These are phyloP conservation scores for Rhytidhysteron rufulum DNA, from an alignment of 2,329 filamentous ascomycete species.

Conservation along the genomic window DNA sequence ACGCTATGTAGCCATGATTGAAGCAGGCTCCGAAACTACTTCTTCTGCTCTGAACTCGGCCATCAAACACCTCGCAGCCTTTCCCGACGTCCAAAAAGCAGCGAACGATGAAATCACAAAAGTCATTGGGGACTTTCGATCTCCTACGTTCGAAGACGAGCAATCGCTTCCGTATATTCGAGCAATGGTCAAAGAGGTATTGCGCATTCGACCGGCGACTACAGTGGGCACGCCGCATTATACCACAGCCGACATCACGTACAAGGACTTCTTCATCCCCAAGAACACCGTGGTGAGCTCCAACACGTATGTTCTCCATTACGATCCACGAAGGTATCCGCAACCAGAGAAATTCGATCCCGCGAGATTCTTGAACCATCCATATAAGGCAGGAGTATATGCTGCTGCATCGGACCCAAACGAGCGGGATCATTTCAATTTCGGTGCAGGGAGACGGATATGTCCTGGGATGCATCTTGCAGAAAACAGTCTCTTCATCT, in stretches of 20 bases:
- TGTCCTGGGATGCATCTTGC: slow-evolving; percentile 43
- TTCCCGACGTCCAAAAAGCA: slow-evolving; percentile 40
- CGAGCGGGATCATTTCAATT: slow-evolving; percentile 31
- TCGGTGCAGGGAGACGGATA: slow-evolving; percentile 42
- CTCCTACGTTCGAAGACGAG: slow-evolving; percentile 48
- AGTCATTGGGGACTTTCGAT: slow-evolving; percentile 40
- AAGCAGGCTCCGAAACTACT: slow-evolving; percentile 32
- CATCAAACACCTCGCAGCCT: slow-evolving; percentile 11
- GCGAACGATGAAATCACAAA: slow-evolving; percentile 42
- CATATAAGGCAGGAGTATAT: slow-evolving; percentile 25
- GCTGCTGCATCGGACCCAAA: slow-evolving; percentile 27
- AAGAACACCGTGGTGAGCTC: slow-evolving; percentile 34
- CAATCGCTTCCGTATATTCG: slow-evolving; percentile 36
- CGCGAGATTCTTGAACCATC: slow-evolving; percentile 38
- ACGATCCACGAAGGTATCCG: slow-evolving; percentile 34
- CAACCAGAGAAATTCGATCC: slow-evolving; percentile 41
- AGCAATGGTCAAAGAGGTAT: slow-evolving; percentile 41
- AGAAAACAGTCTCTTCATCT: slow-evolving; percentile 41
- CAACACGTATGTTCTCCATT: slow-evolving; percentile 28
- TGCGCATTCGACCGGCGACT: slow-evolving; percentile 36
- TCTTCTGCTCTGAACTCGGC: slow-evolving; percentile 20
- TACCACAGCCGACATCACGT: slow-evolving; percentile 32
- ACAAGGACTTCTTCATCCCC: slow-evolving; percentile 43
- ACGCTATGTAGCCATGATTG: slow-evolving; percentile 14
- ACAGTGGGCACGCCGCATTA: slow-evolving; percentile 34